Evolutionary conservation across 2,329 filamentous ascomycete species (phyloP).

Genomic region (Colletotrichum sp.): DNA sequence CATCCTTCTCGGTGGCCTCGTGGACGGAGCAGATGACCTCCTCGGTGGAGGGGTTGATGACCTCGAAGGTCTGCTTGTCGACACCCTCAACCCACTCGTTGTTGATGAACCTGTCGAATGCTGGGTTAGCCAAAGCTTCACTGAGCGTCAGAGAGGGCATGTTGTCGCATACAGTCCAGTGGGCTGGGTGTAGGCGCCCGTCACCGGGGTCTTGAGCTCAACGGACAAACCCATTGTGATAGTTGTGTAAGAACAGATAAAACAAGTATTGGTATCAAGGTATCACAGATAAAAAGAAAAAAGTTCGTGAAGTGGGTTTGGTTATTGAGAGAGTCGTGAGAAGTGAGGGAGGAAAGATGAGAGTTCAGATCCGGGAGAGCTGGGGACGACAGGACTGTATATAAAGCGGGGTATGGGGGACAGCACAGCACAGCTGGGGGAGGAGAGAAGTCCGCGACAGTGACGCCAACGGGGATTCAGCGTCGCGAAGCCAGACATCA

Average conservation of each 20-base stretch:
- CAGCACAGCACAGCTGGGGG: background rate
- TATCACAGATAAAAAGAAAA: constrained; percentile 5
- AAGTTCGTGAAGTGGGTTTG: background rate
- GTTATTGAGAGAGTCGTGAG: background rate
- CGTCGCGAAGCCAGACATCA: constrained; percentile 2
- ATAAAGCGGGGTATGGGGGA: constrained; percentile 19
- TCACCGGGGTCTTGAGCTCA: constrained; percentile 71
- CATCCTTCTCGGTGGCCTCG: constrained; percentile 88
- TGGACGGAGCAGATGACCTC: constrained; percentile 82
- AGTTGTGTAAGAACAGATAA: constrained; percentile 1
- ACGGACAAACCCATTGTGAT: constrained; percentile 52
- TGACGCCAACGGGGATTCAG: background rate
- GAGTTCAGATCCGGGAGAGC: background rate
- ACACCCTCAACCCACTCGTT: constrained; percentile 86
- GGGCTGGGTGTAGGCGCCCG: constrained; percentile 64
- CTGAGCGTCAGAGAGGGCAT: background rate
- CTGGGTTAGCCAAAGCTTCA: background rate
- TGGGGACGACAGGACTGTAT: constrained; percentile 17
- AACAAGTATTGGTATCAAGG: constrained; percentile 11
- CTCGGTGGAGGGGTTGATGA: constrained; percentile 87
- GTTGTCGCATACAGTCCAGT: constrained; percentile 61
- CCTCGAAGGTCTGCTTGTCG: constrained; percentile 90
- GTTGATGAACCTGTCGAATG: constrained; percentile 80
- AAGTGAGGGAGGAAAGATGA: background rate
- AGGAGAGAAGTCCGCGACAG: constrained; percentile 7